phyloP scores from a whole-genome alignment of 176 grass and related monocot species.

The Guadua angustifolia region DNA sequence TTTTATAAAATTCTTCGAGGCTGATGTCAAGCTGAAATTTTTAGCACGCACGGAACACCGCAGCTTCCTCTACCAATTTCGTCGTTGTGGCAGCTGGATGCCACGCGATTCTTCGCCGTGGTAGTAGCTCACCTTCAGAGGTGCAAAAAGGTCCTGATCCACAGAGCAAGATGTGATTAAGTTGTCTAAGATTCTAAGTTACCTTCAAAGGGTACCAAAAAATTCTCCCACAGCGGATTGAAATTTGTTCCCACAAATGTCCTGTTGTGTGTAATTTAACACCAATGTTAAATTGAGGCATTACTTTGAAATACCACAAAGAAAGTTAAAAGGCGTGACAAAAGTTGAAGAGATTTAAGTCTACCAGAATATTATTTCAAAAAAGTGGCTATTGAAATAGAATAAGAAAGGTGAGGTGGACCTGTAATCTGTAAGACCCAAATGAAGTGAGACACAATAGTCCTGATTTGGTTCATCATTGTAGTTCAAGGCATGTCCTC shows the following conservation, averaged over 20 bases:
- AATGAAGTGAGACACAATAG: slow-evolving; percentile 62
- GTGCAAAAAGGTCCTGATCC: neutral
- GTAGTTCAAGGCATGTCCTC: slow-evolving; percentile 54
- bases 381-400: neutral
- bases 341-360: neutral
- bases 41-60: too few relatives aligned
- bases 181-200: slow-evolving; percentile 40
- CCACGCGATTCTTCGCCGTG: too few relatives aligned
- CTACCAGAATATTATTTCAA: neutral
- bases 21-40: too few relatives aligned
- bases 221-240: slow-evolving; percentile 80
- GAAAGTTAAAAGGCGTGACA: neutral
- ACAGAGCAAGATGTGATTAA: neutral
- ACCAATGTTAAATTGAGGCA: neutral
- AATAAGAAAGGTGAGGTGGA: slow-evolving; percentile 34
- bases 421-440: slow-evolving; percentile 98
- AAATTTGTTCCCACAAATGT: slow-evolving; percentile 97
- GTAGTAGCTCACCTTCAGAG: too few relatives aligned
- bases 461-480: slow-evolving; percentile 51
- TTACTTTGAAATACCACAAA: slow-evolving; percentile 16
- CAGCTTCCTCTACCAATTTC: too few relatives aligned
- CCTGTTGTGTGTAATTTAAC: slow-evolving; percentile 56
- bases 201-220: slow-evolving; percentile 82
- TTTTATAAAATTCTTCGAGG: too few relatives aligned
- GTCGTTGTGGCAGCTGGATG: too few relatives aligned